Conservation (phyloP, 768 basidiomycete species). For the Psilocybe cubensis region DNA sequence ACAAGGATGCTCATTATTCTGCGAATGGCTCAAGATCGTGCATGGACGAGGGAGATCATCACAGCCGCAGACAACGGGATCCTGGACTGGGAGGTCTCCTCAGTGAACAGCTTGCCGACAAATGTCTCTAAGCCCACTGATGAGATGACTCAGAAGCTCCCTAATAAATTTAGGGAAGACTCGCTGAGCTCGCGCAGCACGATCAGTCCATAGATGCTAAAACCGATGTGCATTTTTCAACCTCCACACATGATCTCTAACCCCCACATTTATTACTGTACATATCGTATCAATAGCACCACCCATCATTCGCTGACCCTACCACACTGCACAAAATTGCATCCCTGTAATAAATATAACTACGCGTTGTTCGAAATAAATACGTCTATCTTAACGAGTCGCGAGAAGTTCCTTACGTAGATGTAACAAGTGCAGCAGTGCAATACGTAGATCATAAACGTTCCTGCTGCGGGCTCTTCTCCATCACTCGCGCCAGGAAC, state of each 20-base stretch:
- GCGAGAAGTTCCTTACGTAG: too few relatives aligned
- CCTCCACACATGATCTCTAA: neutral
- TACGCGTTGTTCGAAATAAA: neutral
- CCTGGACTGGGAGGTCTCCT: constrained; percentile 44
- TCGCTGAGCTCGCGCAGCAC: constrained; percentile 23
- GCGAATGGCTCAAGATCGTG: constrained; percentile 43
- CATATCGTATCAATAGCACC: neutral
- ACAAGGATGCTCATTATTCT: constrained; percentile 43
- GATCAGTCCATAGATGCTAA: neutral
- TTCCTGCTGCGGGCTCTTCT: too few relatives aligned
- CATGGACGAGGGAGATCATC: constrained; percentile 41
- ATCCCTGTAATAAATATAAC: neutral
- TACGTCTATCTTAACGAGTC: too few relatives aligned
- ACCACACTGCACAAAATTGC: neutral
- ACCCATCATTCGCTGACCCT: neutral
- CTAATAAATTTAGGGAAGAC: constrained; percentile 24
- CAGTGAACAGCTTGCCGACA: constrained; percentile 35
- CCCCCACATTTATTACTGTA: neutral
- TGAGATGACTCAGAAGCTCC: constrained; percentile 17
- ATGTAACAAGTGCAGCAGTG: too few relatives aligned
- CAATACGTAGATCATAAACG: too few relatives aligned
- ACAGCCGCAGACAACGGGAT: constrained; percentile 32
- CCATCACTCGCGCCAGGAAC: too few relatives aligned
- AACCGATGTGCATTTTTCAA: neutral
- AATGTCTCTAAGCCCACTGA: constrained; percentile 11